Evolutionary conservation across 2,329 filamentous ascomycete species (phyloP), one percentile per base, ranked within the genome.

Genomic region (Trichophaea hybrida): DNA sequence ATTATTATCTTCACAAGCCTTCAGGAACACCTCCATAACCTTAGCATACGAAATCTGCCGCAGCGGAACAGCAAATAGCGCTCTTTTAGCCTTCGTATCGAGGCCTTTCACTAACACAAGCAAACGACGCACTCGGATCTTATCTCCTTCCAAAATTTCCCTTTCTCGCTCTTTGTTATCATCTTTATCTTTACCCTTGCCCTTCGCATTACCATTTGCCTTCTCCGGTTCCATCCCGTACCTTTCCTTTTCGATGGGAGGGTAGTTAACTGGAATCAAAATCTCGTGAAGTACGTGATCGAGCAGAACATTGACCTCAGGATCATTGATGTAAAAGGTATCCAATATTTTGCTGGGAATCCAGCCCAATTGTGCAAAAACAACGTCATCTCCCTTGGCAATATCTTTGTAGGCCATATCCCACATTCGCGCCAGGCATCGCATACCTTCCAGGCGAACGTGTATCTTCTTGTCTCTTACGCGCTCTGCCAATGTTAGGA

Each of bases 381-480:
- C 84, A 15, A 78, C 76, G 66, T 95, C 88, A 67, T 91, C 85
- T 12, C 87, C 88, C 56, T 85, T 81, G 31, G 87, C 83, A 67
- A 98, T 86, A 68, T 95, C 90, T 15, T 88, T 87, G 15, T 84
- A 82, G 10, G 88, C 91, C 15, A 94, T 90, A n/a, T 88, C 90
- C 93, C 93, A 98, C 33, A 97, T 83, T 63, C 84, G 87, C 8
- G 82, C 87, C 1, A 97, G 75, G 6, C 94, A 77, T 55, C 83
- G 84, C 80, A 95, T 94, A 31, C 88, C 90, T 67, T 91, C 88
- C 43, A 86, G 82, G 59, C 91, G 86, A 8, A 98, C 87, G 46
- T 80, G 76, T 12, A 84, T 80, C 70, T 85, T 91, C 63, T 85
- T 84, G 73, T 98, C 94, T 67, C 90, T 88, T 65, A 88, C 88